These are phyloP conservation scores for Leccinum longicurvipes DNA, from an alignment of 768 basidiomycete species.

Conservation along the genomic window DNA sequence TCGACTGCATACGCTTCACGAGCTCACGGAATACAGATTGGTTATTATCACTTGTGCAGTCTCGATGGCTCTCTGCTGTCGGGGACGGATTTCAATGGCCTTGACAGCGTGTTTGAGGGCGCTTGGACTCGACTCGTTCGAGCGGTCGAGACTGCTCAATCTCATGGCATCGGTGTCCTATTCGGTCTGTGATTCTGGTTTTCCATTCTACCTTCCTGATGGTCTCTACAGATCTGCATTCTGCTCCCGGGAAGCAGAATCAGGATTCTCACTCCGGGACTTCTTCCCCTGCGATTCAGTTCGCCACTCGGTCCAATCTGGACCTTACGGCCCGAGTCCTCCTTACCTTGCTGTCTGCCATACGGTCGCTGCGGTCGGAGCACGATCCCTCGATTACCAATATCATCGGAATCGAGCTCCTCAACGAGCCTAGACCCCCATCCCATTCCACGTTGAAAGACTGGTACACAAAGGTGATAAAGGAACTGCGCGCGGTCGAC, in stretches of 20 bases:
- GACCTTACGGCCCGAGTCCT: constrained; percentile 49
- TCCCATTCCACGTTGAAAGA: constrained; percentile 48
- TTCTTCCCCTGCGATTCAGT: constrained; percentile 43
- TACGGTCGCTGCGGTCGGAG: constrained; percentile 49
- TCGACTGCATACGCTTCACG: not conserved
- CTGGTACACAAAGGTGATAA: constrained; percentile 64
- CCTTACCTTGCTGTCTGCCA: constrained; percentile 36
- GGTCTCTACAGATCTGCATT: constrained; percentile 57
- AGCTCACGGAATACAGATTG: constrained; percentile 45
- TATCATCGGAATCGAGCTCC: constrained; percentile 53
- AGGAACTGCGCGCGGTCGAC: constrained; percentile 48
- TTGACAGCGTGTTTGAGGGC: constrained; percentile 49
- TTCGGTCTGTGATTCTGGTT: constrained; percentile 44
- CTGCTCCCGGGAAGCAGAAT: constrained; percentile 76
- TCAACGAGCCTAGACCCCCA: constrained; percentile 57
- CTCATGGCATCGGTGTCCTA: constrained; percentile 66
- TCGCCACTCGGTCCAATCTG: constrained; percentile 47
- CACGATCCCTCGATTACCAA: constrained; percentile 39
- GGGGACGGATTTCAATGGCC: constrained; percentile 62
- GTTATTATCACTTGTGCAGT: constrained; percentile 68
- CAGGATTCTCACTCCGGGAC: constrained; percentile 64
- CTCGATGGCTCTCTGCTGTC: constrained; percentile 53
- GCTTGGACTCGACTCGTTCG: constrained; percentile 64
- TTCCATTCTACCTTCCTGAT: constrained; percentile 16
- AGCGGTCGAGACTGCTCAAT: constrained; percentile 57